phyloP scores from a whole-genome alignment of 257 asterid genomes.

The Gardenia jasminoides region DNA sequence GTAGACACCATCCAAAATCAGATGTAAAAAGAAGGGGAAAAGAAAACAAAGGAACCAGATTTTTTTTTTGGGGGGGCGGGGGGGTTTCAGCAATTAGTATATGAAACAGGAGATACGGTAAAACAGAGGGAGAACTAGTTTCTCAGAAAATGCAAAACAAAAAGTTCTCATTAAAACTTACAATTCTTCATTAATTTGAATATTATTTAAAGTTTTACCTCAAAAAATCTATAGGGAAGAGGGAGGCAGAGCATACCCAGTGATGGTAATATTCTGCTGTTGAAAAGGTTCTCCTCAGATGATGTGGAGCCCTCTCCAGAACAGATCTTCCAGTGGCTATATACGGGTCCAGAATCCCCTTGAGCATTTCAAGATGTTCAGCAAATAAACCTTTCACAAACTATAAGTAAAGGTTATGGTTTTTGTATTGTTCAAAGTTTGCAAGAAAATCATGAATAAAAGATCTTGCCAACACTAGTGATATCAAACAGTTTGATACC shows the following conservation, averaged over 20 bases:
- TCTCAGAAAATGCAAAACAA: background rate
- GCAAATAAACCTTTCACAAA: constrained; percentile 29
- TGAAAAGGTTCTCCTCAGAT: constrained; percentile 30
- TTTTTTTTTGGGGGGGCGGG: too few species aligned
- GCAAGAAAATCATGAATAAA: background rate
- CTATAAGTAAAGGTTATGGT: constrained; percentile 29
- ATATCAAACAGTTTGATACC: background rate
- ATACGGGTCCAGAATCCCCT: constrained; percentile 39
- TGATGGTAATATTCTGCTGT: constrained; percentile 61
- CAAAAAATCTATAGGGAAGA: background rate
- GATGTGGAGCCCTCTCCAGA: constrained; percentile 38
- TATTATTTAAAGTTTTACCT: background rate
- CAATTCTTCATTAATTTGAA: background rate
- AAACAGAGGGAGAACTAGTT: background rate
- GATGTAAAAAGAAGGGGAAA: background rate
- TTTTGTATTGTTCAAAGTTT: background rate
- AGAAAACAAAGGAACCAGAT: background rate
- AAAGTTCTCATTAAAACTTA: background rate
- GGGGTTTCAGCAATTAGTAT: background rate
- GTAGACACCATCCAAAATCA: background rate
- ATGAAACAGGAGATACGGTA: background rate
- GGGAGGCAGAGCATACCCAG: constrained; percentile 45
- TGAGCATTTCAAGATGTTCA: constrained; percentile 32
- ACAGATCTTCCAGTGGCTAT: constrained; percentile 29
- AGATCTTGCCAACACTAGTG: background rate